phyloP scores from a whole-genome alignment of 2,329 filamentous ascomycete genomes.

The Metarhizium guizhouense region DNA sequence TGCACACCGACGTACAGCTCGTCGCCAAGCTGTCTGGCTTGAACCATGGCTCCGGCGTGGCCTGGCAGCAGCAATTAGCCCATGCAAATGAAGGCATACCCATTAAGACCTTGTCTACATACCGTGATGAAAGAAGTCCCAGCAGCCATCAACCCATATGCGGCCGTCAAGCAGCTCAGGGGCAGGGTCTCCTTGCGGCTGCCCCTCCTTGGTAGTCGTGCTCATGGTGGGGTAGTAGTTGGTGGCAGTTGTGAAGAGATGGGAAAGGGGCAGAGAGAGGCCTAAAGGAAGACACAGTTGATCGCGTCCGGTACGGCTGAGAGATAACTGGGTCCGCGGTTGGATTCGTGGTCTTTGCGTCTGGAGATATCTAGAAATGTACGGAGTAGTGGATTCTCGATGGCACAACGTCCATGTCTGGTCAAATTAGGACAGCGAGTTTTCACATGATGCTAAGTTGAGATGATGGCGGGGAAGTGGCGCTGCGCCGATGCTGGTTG shows the following conservation, averaged over 20 bases:
- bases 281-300: background rate
- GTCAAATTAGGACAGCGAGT: background rate
- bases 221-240: constrained; percentile 10
- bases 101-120: constrained; percentile 13
- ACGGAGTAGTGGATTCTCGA: background rate
- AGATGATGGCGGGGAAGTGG: too few relatives aligned
- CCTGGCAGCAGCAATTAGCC: constrained; percentile 37
- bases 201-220: constrained; percentile 15
- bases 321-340: background rate
- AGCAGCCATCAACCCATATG: constrained; percentile 98
- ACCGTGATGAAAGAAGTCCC: constrained; percentile 98
- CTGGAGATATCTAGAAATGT: background rate
- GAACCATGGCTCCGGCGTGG: constrained; percentile 93
- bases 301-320: background rate
- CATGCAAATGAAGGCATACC: background rate
- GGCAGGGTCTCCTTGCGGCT: constrained; percentile 35
- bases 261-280: background rate
- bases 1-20: constrained; percentile 91
- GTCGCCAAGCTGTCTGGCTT: constrained; percentile 82
- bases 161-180: constrained; percentile 56
- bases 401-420: background rate
- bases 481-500: constrained; percentile 2
- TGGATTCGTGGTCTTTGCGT: background rate
- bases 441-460: background rate
- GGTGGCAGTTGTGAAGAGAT: background rate